Base-by-base conservation (phyloP, 192 early-diverging fungal species). In the Coemansia sp. region DNA sequence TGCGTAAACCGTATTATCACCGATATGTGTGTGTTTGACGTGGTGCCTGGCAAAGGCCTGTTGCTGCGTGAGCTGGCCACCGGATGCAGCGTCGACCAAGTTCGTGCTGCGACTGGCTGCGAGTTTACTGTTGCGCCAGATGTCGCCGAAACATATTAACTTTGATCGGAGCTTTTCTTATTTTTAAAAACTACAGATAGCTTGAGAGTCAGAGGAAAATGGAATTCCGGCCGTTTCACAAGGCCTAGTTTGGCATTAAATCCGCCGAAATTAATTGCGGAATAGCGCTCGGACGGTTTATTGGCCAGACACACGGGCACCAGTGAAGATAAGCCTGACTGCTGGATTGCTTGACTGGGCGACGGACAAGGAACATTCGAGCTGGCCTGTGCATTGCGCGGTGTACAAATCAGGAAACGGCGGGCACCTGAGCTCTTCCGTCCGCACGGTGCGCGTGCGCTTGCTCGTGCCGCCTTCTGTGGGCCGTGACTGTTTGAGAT, bases 1-100 rank as follows among this genome's bases (percentile, higher is more conserved):
- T 87, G 87, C 28, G 85, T 88, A n/a, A 69, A 86, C 62, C 70
- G 78, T 3, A 90, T 90, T 42, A 88, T 87, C 31, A 88, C 85
- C 0, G 85, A 88, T 22, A 67, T 85, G 63, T 88, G 88, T 64
- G 88, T 90, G 36, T 88, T 90, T 61, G 86, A 90, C 42, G 85
- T 90, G 19, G 28, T 74, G 9, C 64, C 58, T 2, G 51, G 55
- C 40, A 68, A 78, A 31, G 75, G 74, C 4, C 65, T 89, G 19
- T 74, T 77, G 0, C 64, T 89, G 50, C 82, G 77, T 11, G 88
- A 89, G 74, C 67, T 89, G 64, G 84, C 84, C 57, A 65, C 59
- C 10, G 86, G 80, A 46, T 82, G 85, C 14, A 81, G 82, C 2
- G 70, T 87, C 7, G 85, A 87, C 8, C 85, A 89, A 9, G 85